These are phyloP conservation scores for Thermothelomyces thermophilus DNA, from an alignment of 2,329 filamentous ascomycete genomes.

Conservation along the genomic window DNA sequence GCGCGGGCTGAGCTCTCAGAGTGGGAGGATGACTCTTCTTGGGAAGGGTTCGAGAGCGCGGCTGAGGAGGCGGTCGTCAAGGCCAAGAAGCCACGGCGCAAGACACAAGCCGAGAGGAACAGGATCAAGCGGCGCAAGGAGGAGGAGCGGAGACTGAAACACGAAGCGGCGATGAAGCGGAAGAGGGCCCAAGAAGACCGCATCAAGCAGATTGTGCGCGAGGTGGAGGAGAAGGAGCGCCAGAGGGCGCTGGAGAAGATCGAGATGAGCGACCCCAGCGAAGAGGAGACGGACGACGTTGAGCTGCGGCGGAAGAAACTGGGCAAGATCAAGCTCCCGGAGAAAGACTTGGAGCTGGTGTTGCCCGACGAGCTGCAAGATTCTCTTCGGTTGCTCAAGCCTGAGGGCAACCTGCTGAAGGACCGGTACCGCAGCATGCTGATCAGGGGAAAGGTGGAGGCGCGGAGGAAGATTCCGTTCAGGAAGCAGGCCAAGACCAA, in stretches of 20 bases:
- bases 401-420: constrained; percentile 90
- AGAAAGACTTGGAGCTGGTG: constrained; percentile 74
- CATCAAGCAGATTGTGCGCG: constrained; percentile 63
- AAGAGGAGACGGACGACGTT: constrained; percentile 51
- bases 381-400: constrained; percentile 73
- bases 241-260: constrained; percentile 38
- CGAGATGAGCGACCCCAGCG: constrained; percentile 42
- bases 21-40: constrained; percentile 84
- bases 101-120: constrained; percentile 81
- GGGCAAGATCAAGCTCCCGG: constrained; percentile 66
- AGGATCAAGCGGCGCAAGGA: constrained; percentile 84
- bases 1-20: constrained; percentile 57
- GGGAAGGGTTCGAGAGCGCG: constrained; percentile 84
- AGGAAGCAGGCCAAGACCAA: constrained; percentile 75
- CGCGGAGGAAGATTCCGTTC: constrained; percentile 69
- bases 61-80: constrained; percentile 58
- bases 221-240: constrained; percentile 52
- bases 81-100: constrained; percentile 72
- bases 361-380: constrained; percentile 78
- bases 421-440: constrained; percentile 87
- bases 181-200: constrained; percentile 64
- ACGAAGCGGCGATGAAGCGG: constrained; percentile 68
- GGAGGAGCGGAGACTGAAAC: constrained; percentile 68
- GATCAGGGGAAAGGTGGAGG: constrained; percentile 83
- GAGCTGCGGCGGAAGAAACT: constrained; percentile 65